Evolutionary conservation across 164 flowering plant species (phyloP).

Genomic region (Nymphaea thermarum): DNA sequence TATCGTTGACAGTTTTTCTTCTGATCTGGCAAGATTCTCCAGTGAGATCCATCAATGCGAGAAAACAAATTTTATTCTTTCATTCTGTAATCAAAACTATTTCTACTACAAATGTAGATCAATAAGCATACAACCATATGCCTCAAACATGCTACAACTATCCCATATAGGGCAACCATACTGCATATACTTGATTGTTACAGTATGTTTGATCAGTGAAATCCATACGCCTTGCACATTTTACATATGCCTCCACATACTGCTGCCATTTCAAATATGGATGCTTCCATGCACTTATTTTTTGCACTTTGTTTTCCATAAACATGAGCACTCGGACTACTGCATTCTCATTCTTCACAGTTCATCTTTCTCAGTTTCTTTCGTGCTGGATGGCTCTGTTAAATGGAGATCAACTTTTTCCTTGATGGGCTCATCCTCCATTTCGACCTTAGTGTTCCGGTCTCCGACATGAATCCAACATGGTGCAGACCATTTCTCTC

Average conservation of each 20-base stretch:
- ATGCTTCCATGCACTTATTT: neutral
- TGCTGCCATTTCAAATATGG: neutral
- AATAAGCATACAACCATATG: too few species aligned
- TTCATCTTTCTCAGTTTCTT: too few species aligned
- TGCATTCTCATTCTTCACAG: neutral
- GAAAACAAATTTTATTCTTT: too few species aligned
- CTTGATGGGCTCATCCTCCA: neutral
- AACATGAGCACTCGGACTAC: neutral
- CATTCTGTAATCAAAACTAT: too few species aligned
- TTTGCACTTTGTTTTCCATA: neutral
- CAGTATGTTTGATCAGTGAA: neutral
- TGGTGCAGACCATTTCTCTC: conserved; percentile 99
- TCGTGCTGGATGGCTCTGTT: neutral
- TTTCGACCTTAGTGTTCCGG: neutral
- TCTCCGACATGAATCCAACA: conserved; percentile 86
- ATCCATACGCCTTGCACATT: neutral
- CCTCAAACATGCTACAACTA: too few species aligned
- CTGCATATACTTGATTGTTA: too few species aligned
- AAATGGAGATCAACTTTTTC: neutral
- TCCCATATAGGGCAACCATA: too few species aligned
- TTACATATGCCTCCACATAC: neutral
- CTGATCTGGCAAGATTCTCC: too few species aligned
- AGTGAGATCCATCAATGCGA: too few species aligned
- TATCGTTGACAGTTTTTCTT: too few species aligned
- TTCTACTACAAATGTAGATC: too few species aligned